Percentiles rank a stretch among this genome's conserved stretches.
Conservation (phyloP, 805 yeast species). For the Teunomyces stri region DNA sequence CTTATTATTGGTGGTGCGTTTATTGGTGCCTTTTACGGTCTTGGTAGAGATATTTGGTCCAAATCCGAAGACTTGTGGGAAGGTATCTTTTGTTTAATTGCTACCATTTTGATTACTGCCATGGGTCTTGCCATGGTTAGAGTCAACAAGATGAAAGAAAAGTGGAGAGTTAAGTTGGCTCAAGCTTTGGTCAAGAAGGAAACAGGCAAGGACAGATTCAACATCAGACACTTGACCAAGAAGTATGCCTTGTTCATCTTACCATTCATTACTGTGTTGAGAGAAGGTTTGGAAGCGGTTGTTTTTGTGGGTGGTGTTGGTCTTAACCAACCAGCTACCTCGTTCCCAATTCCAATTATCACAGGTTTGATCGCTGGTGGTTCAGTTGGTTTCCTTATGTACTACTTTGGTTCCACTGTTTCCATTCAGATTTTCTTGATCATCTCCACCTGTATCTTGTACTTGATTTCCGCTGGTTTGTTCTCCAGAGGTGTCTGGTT, state of each 20-base stretch:
- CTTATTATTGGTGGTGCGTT: slow-evolving; percentile 85
- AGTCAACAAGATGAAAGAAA: slow-evolving; percentile 92
- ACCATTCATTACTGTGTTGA: slow-evolving; percentile 24
- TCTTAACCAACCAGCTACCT: slow-evolving; percentile 45
- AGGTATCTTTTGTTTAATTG: slow-evolving; percentile 89
- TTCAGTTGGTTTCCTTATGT: slow-evolving; percentile 65
- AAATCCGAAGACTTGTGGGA: slow-evolving; percentile 93
- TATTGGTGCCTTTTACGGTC: slow-evolving; percentile 87
- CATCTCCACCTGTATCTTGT: slow-evolving; percentile 82
- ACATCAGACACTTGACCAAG: slow-evolving; percentile 31
- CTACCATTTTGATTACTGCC: slow-evolving; percentile 80
- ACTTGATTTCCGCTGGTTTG: slow-evolving; percentile 87
- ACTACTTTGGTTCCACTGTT: slow-evolving; percentile 76
- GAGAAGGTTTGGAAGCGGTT: slow-evolving; percentile 36
- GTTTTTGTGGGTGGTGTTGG: slow-evolving; percentile 49
- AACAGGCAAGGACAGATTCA: slow-evolving; percentile 45
- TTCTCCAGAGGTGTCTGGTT: slow-evolving; percentile 93
- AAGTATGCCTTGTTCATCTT: slow-evolving; percentile 24
- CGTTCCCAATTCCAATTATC: slow-evolving; percentile 93
- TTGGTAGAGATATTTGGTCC: slow-evolving; percentile 82
- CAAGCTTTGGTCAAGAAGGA: slow-evolving; percentile 62
- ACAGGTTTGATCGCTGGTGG: slow-evolving; percentile 81
- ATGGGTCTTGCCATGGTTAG: slow-evolving; percentile 98
- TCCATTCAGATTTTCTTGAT: slow-evolving; percentile 88
- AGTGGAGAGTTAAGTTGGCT: slow-evolving; percentile 96